These are phyloP conservation scores for Hericium alpestre DNA, from an alignment of 768 basidiomycete genomes.

Conservation along the genomic window DNA sequence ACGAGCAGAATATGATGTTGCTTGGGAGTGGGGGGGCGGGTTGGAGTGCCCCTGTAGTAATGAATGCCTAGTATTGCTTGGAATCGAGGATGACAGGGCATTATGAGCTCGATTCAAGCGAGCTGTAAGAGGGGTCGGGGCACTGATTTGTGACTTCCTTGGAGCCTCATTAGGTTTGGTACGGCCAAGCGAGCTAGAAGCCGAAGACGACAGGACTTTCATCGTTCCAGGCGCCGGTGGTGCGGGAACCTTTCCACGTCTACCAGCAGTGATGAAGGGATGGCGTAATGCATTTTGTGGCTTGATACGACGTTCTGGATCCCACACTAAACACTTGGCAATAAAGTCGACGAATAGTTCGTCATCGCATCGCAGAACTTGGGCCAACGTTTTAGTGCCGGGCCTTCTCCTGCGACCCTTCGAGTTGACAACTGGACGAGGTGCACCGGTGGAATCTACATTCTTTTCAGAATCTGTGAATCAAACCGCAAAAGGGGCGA, in stretches of 20 bases:
- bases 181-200: slow-evolving; percentile 42
- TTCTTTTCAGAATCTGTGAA: neutral
- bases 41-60: slow-evolving; percentile 57
- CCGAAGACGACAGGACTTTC: slow-evolving; percentile 47
- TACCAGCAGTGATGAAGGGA: slow-evolving; percentile 68
- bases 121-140: slow-evolving; percentile 79
- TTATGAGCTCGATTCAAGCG: slow-evolving; percentile 51
- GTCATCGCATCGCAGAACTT: slow-evolving; percentile 86
- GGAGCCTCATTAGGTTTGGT: slow-evolving; percentile 63
- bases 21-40: slow-evolving; percentile 57
- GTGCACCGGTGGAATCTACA: slow-evolving; percentile 84
- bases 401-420: slow-evolving; percentile 91
- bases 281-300: slow-evolving; percentile 88
- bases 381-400: slow-evolving; percentile 79
- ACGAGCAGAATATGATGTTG: slow-evolving; percentile 61
- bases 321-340: slow-evolving; percentile 94
- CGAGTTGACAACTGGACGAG: slow-evolving; percentile 89
- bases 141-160: slow-evolving; percentile 84
- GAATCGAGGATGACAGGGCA: slow-evolving; percentile 43
- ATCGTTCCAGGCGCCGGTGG: slow-evolving; percentile 32
- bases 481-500: neutral
- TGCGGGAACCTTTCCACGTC: slow-evolving; percentile 35
- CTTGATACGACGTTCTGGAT: slow-evolving; percentile 91
- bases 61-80: slow-evolving; percentile 43
- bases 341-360: slow-evolving; percentile 96